Evolutionary conservation across 495 filamentous ascomycete genomes (phyloP), one percentile per base, ranked within the genome.

Genomic region (Pyronema omphalodes): DNA sequence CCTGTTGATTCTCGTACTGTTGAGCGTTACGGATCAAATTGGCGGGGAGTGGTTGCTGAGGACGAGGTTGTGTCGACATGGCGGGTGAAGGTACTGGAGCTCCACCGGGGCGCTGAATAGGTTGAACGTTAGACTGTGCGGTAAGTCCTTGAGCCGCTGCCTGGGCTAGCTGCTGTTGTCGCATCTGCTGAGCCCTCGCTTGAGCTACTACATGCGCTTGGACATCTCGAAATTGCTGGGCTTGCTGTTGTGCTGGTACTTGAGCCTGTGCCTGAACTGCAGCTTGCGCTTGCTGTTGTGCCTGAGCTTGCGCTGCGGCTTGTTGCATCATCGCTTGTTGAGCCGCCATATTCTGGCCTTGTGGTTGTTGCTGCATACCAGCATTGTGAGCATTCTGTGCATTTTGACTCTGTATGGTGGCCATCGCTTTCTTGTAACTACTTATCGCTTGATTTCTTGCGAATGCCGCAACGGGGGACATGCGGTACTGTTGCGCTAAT

Each of bases 1-100:
- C 37, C 36, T 39, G 35, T 23, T 52, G 50, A 19, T 15, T 43
- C 18, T 52, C 35, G 50, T 52, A 52, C 29, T 50, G 47, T 11
- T 50, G 47, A 19, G 47, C 29, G 18, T 23, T 50, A 11, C 47
- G 47, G 7, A 50, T 50, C 9, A 50, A 36, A 17, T 50, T 34
- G 29, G 34, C 36, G 23, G 47, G 23, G 12, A 34, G 3, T 3
- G 18, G 47, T 36, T 50, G 47, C 1, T 23, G 47, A 11, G 29
- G 9, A 1, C 47, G 8, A 34, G 34, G 34, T 34, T 35, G 23
- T 50, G 29, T 9, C 9, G 17, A 14, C 17, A 19, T 11, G 1
- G 44, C 44, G 9, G 44, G 44, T 1, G 44, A 47, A 47, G 44
- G 44, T 34, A 19, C 18, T 1, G 29, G 47, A 35, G 9, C 47